A percentile compares a stretch with the other conserved stretches of the same genome.
These are phyloP conservation scores for Alternaria atra DNA, from an alignment of 2,329 filamentous ascomycete species.

Conservation along the genomic window DNA sequence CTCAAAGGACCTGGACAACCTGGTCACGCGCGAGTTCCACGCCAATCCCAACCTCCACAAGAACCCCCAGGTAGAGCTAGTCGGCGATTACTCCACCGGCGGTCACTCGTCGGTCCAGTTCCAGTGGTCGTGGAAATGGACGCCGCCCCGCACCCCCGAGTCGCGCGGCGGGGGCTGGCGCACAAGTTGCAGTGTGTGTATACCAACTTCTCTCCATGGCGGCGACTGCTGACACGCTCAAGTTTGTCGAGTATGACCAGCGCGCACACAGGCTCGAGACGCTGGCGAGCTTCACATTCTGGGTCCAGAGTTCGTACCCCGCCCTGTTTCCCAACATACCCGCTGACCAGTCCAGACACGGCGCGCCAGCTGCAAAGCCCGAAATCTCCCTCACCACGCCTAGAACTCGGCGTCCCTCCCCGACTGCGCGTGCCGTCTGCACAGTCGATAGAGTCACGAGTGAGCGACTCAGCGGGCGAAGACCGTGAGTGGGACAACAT, in stretches of 20 bases:
- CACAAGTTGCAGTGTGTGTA: constrained; percentile 83
- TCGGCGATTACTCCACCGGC: constrained; percentile 88
- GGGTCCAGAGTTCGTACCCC: constrained; percentile 76
- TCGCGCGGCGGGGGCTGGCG: constrained; percentile 93
- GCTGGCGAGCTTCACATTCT: constrained; percentile 92
- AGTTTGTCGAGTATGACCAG: constrained; percentile 98
- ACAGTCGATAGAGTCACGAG: constrained; percentile 84
- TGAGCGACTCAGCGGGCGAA: constrained; percentile 73
- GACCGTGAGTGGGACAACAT: constrained; percentile 52
- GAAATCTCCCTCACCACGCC: constrained; percentile 69
- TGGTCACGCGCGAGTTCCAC: constrained; percentile 94
- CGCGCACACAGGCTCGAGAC: constrained; percentile 88
- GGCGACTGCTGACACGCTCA: constrained; percentile 31
- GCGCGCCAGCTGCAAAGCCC: constrained; percentile 51
- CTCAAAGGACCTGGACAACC: constrained; percentile 85
- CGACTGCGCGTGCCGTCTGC: constrained; percentile 85
- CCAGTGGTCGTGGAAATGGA: constrained; percentile 98
- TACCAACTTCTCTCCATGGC: constrained; percentile 35
- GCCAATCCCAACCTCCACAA: constrained; percentile 97
- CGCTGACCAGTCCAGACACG: constrained; percentile 46
- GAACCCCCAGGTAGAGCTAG: constrained; percentile 91
- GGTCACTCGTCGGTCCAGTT: constrained; percentile 88
- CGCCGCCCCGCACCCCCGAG: constrained; percentile 81
- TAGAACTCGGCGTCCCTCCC: constrained; percentile 76
- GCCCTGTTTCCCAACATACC: neutral